A percentile compares a stretch with the other conserved stretches of the same genome.
Conservation (phyloP, 2,329 filamentous ascomycete genomes). For the Arachnomyces sp. region DNA sequence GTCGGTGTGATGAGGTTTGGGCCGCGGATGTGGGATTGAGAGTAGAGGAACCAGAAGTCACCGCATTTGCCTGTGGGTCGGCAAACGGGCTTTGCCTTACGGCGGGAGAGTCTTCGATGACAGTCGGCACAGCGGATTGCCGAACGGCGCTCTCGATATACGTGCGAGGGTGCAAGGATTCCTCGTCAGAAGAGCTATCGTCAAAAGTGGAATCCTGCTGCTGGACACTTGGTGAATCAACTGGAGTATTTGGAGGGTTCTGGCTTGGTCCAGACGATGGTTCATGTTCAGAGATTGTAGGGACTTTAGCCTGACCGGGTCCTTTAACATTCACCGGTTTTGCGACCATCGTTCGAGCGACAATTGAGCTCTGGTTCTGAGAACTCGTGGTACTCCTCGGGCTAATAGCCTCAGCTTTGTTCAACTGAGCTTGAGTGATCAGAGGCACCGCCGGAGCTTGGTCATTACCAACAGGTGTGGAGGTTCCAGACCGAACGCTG, state of each 20-base stretch:
- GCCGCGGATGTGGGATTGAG: constrained; percentile 8
- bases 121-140: constrained; percentile 18
- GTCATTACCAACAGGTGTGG: constrained; percentile 42
- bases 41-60: constrained; percentile 4
- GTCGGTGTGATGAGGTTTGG: constrained; percentile 11
- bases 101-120: constrained; percentile 22
- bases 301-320: constrained; percentile 23
- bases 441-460: constrained; percentile 62
- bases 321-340: constrained; percentile 40
- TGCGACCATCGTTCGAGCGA: constrained; percentile 37
- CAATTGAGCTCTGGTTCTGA: constrained; percentile 29
- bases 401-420: constrained; percentile 30
- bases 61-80: constrained; percentile 9
- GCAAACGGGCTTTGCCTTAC: constrained; percentile 20
- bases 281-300: constrained; percentile 23
- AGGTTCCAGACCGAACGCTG: constrained; percentile 70
- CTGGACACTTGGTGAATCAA: constrained; percentile 13
- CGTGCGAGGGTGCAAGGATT: neutral
- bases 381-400: constrained; percentile 8
- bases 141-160: constrained; percentile 2
- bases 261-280: constrained; percentile 9
- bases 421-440: constrained; percentile 49
- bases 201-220: constrained; percentile 25
- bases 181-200: constrained; percentile 27
- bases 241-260: constrained; percentile 12